Conservation (phyloP, 2,329 filamentous ascomycete species). For the Nemania sp. region DNA sequence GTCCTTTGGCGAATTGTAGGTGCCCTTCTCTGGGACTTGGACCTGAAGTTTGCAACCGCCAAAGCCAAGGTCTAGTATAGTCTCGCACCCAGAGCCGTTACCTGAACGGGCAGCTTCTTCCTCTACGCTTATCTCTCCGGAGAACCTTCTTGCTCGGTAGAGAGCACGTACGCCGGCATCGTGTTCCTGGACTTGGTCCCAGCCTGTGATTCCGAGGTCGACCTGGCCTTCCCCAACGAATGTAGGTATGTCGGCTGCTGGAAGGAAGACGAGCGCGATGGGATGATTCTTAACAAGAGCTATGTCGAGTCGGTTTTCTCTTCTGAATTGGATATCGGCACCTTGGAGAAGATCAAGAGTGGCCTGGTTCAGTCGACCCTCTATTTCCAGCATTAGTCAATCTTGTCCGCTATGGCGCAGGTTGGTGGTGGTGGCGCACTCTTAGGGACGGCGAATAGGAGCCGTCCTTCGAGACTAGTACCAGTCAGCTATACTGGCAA, state of each 20-base stretch:
- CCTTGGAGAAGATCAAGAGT: conserved; percentile 89
- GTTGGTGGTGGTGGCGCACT: conserved; percentile 63
- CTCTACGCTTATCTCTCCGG: conserved; percentile 48
- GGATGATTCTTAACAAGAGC: conserved; percentile 96
- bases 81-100: conserved; percentile 69
- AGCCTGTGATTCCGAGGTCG: conserved; percentile 91
- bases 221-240: conserved; percentile 95
- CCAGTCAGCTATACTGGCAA: conserved; percentile 37
- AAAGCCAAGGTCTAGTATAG: conserved; percentile 88
- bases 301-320: conserved; percentile 94
- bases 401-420: conserved; percentile 20
- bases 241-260: conserved; percentile 94
- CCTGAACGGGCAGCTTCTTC: conserved; percentile 49
- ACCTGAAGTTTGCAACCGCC: conserved; percentile 92
- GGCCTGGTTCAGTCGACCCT: conserved; percentile 89
- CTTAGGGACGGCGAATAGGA: conserved; percentile 97
- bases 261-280: conserved; percentile 94
- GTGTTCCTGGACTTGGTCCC: conserved; percentile 90
- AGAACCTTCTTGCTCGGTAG: conserved; percentile 52
- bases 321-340: conserved; percentile 93
- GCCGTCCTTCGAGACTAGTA: conserved; percentile 81
- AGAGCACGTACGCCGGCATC: conserved; percentile 63
- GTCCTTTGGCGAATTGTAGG: conserved; percentile 69
- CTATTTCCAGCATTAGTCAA: conserved; percentile 48
- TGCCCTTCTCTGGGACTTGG: conserved; percentile 89